Conservation (phyloP, 2,329 filamentous ascomycete genomes). For the Aspergillus pseudoviridinutans region DNA sequence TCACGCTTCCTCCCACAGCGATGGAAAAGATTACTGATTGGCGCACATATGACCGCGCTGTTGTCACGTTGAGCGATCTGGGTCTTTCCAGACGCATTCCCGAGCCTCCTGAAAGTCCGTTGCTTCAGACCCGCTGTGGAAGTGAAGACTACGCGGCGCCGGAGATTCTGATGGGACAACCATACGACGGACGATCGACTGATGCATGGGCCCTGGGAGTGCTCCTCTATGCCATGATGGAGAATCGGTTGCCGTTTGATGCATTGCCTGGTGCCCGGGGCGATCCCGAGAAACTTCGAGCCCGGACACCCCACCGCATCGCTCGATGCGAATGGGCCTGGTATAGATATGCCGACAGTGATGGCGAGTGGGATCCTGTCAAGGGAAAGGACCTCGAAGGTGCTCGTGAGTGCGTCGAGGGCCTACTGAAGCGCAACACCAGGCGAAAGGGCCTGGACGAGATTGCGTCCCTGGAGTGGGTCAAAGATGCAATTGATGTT, state of each 20-base stretch:
- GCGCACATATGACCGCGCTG: slow-evolving; percentile 70
- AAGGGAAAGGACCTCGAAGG: slow-evolving; percentile 64
- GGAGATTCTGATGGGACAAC: slow-evolving; percentile 90
- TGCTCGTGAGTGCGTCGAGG: slow-evolving; percentile 78
- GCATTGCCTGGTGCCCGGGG: slow-evolving; percentile 71
- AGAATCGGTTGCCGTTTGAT: slow-evolving; percentile 90
- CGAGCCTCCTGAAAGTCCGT: slow-evolving; percentile 67
- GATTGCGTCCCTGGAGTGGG: slow-evolving; percentile 71
- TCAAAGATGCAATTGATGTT: slow-evolving; percentile 67
- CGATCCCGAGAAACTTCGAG: slow-evolving; percentile 70
- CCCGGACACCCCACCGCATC: slow-evolving; percentile 86
- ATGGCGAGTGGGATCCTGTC: slow-evolving; percentile 78
- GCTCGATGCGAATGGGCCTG: slow-evolving; percentile 94
- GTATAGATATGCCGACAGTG: slow-evolving; percentile 77
- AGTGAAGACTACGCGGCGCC: slow-evolving; percentile 97
- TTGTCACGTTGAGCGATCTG: slow-evolving; percentile 86
- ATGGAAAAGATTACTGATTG: slow-evolving; percentile 67
- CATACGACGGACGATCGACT: slow-evolving; percentile 86
- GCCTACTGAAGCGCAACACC: slow-evolving; percentile 74
- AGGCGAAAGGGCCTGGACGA: slow-evolving; percentile 72
- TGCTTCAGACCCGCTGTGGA: slow-evolving; percentile 89
- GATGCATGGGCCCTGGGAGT: slow-evolving; percentile 97
- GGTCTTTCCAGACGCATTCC: slow-evolving; percentile 83
- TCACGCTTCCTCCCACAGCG: slow-evolving; percentile 71
- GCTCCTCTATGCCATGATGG: slow-evolving; percentile 85